Base-by-base conservation (phyloP, 1,284 basidiomycete genomes). In the Ganoderma lingzhi region DNA sequence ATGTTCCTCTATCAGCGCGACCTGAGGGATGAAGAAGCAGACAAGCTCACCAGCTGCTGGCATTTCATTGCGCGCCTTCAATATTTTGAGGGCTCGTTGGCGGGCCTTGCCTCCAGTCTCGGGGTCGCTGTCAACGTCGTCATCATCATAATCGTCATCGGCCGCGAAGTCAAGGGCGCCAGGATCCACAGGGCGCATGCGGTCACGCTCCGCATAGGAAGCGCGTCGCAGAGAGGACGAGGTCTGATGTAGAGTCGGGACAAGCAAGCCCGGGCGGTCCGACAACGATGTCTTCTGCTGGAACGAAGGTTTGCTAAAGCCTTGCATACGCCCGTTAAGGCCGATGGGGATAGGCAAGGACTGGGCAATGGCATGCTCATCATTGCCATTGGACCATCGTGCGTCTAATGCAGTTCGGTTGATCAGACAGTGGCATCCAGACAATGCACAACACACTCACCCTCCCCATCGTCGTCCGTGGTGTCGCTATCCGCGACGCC, bases 141-240 rank as follows among this genome's bases (percentile, higher is more conserved):
- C 83, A 3, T 80, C 83, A 2, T 82, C 83, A 9, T 81, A 84
- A 5, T 83, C 83, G 15, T 81, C 82, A n/a, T 84, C 84, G 5
- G 82, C 82, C 12, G 82, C 78, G 73, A 92, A 91, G 70, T 92
- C 91, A 35, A 92, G 83, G 28, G 87, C 82, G 10, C 92, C 92
- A 2, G 91, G 91, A 76, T 93, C 92, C 70, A 90, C 83, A 1
- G 83, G 81, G 55, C 90, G 87, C 56, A 79, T 79, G 35, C 86
- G 85, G 79, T 93, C 91, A 39, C 91, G 88, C 76, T 90, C 88
- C 2, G 88, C 88, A 77, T 93, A 93, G 2, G 85, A 82, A 14
- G 87, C 87, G 72, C 82, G 89, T 28, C 90, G 89, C 44, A 88
- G 74, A 0, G 86, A 83, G 42, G 82, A 76, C 6, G 89, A 83